These are phyloP conservation scores for Suhomyces bokatorum DNA, from an alignment of 1,139 yeast genomes.

Conservation along the genomic window DNA sequence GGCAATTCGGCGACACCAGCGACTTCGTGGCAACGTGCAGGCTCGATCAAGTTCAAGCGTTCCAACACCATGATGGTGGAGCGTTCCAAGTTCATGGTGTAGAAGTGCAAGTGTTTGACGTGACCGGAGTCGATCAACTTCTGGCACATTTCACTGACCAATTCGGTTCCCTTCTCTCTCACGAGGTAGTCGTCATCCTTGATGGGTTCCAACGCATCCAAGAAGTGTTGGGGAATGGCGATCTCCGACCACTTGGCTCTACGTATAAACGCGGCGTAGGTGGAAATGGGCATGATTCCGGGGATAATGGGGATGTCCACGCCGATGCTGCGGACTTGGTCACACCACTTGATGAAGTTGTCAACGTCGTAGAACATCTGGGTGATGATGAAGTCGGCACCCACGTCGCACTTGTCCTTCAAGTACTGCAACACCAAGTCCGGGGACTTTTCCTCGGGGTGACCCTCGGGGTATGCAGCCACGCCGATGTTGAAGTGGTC, in stretches of 20 bases:
- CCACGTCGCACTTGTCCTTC: conserved; percentile 88
- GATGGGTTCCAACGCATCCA: conserved; percentile 72
- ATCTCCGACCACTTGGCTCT: conserved; percentile 95
- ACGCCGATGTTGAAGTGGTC: conserved; percentile 72
- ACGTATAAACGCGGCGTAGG: conserved; percentile 87
- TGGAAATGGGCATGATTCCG: conserved; percentile 97
- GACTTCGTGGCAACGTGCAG: conserved; percentile 41
- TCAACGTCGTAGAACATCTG: conserved; percentile 93
- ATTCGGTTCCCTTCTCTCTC: conserved; percentile 80
- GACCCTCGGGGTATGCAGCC: conserved; percentile 78
- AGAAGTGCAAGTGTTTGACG: conserved; percentile 87
- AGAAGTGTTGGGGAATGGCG: conserved; percentile 71
- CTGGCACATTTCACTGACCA: conserved; percentile 82
- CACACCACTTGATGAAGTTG: conserved; percentile 80
- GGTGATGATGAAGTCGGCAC: conserved; percentile 90
- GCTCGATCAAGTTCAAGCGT: conserved; percentile 57
- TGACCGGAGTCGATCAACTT: conserved; percentile 68
- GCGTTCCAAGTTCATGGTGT: conserved; percentile 93
- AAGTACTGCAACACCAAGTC: conserved; percentile 60
- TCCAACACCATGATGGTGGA: conserved; percentile 89
- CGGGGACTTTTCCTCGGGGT: conserved; percentile 75
- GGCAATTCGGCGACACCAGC: conserved; percentile 56
- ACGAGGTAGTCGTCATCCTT: conserved; percentile 90
- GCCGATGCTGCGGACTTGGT: conserved; percentile 69
- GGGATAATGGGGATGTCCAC: conserved; percentile 87